Base-by-base conservation (phyloP, 768 basidiomycete genomes). In the Cyclocybe cylindracea region DNA sequence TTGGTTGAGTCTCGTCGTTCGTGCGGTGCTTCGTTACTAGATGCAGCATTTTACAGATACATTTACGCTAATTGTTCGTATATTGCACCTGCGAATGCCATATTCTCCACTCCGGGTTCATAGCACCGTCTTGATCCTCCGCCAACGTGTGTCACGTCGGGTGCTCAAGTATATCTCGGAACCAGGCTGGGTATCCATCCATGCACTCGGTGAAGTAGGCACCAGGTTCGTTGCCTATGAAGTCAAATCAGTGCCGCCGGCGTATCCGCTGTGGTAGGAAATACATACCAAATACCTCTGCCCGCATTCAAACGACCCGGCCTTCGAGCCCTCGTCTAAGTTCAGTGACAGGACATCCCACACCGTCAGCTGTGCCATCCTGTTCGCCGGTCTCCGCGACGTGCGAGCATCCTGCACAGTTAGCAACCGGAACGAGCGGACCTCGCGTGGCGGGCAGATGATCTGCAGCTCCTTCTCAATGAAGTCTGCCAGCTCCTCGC, bases 301-400 rank as follows among this genome's bases (percentile, higher is more conserved):
- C 1, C 90, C 88, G 31, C 77, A 76, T 39, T 73, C 68, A 54
- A 95, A 82, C 4, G 71, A 54, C 33, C 83, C 75, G 44, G 76
- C 62, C 47, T 66, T 61, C n/a, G 67, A 73, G 4, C 76, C 80
- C 55, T 88, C 86, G 18, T 71, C 70, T n/a, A 74, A 59, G 0
- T 70, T 72, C 24, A 88, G 53, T 10, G 71, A 71, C 3, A 81
- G 69, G 2, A 82, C 85, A 60, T 95, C 91, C 91, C 91, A 94
- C 3, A 95, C 79, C 0, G 88, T 94, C 48, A 98, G 58, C 63
- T 91, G 89, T 0, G 86, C 94, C 1, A 70, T 75, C 44, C 91
- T 79, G 53, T 79, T 72, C 7, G 80, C 71, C 0, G 78, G 75
- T 46, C 78, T 72, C 53, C 78, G 76, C 0, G 62, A 57, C 24